Evolutionary conservation across 2,329 filamentous ascomycete genomes (phyloP), one percentile per base, ranked within the genome.

Genomic region (Ophiobolus disseminans): DNA sequence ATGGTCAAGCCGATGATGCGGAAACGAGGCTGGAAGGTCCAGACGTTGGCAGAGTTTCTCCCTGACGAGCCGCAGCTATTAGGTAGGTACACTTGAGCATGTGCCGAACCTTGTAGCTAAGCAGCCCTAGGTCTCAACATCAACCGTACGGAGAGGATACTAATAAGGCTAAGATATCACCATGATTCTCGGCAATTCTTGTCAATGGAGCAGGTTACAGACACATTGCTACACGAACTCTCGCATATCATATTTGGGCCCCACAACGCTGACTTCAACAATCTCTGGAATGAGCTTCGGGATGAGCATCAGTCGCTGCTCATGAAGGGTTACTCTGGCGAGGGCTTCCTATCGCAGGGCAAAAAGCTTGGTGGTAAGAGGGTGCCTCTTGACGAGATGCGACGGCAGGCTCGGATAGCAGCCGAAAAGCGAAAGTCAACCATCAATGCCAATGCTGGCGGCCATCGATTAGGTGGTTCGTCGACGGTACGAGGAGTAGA

Each of bases 1-100:
- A 75, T 95, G 48, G 92, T 97, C 53, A 97, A 96, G 72, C 93
- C 93, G 14, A 90, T 97, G 55, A 97, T 97, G 92, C 83, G 91
- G 57, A 90, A 90, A 38, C 85, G 90, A 34, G 81, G 81, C 45
- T 97, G 91, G 90, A 87, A 80, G 54, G 90, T 97, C 25, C 81
- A 82, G 21, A 84, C 89, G 38, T 81, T 97, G 13, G 85, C 86
- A 39, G 93, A 97, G 70, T 96, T 97, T 74, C 89, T 90, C 51
- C 93, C 93, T 1, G 78, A 84, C 10, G 82, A 94, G 61, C 74
- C 78, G 23, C 89, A 88, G 58, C 78, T 96, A 1, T 76, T 96
- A 31, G 92, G 90, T 80, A 73, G 34, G 73, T 61, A 22, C 14
- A 11, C 13, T 23, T 36, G 11, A 31, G 19, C 5, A 25, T 21